phyloP scores from a whole-genome alignment of 768 basidiomycete species.

The Tubosaeta sp. region DNA sequence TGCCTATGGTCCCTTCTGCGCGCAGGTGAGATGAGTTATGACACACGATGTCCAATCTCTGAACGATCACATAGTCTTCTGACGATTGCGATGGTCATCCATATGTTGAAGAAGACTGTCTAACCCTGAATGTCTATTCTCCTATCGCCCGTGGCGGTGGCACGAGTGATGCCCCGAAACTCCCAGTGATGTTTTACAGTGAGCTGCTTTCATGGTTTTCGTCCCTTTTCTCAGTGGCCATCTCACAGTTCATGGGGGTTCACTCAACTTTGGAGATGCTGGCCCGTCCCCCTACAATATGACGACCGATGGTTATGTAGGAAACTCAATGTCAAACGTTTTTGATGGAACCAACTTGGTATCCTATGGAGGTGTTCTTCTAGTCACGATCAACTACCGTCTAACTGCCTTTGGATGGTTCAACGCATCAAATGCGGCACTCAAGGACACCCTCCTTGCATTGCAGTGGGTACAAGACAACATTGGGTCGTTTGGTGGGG shows the following conservation, averaged over 20 bases:
- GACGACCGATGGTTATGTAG: too few relatives aligned
- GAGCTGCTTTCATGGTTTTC: neutral
- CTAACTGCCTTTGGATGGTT: constrained; percentile 23
- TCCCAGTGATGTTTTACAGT: constrained; percentile 21
- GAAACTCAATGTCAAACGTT: too few relatives aligned
- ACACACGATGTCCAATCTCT: neutral
- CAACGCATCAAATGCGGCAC: constrained; percentile 20
- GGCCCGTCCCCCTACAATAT: too few relatives aligned
- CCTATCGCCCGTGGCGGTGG: constrained; percentile 1
- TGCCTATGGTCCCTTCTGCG: constrained; percentile 17
- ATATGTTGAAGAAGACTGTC: constrained; percentile 16
- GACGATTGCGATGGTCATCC: constrained; percentile 12
- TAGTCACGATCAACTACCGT: constrained; percentile 23
- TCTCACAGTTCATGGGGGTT: neutral
- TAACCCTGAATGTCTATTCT: constrained; percentile 17
- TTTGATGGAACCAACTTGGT: constrained; percentile 11
- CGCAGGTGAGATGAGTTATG: constrained; percentile 6
- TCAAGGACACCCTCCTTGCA: constrained; percentile 32
- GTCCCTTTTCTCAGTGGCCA: neutral
- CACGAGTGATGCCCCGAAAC: constrained; percentile 1
- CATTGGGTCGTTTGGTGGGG: constrained; percentile 36
- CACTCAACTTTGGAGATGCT: too few relatives aligned
- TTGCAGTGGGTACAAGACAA: constrained; percentile 35
- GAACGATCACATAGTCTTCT: constrained; percentile 5
- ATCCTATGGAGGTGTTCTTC: constrained; percentile 22